Base-by-base conservation (phyloP, 148 eudicot genomes). In the Rhododendron williamsianum region DNA sequence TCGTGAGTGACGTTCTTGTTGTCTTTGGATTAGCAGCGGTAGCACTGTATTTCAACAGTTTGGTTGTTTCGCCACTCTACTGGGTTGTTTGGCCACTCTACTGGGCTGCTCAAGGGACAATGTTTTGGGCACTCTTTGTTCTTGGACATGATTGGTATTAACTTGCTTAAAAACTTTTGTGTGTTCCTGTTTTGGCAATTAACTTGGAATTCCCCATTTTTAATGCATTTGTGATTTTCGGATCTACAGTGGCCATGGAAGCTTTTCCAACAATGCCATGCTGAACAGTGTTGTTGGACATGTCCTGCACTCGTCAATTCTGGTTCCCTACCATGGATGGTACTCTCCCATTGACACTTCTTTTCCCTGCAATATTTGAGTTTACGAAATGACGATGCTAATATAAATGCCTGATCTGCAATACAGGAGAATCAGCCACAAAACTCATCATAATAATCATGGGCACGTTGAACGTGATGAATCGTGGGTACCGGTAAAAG, bases 91-190 rank as follows among this genome's bases (percentile, higher is more conserved):
- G 89, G 89, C 86, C 87, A 43, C 7, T 89, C 74, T 89, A 89
- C 74, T 89, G 90, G 90, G 84, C 33, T 81, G 87, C 89, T 21
- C 90, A 89, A 63, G 90, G 90, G 41, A 89, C 90, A 11, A 85
- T 89, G 90, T 89, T 89, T 63, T 89, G 90, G 90, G 90, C 90
- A 51, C 19, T 89, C 45, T 89, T 89, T 89, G 90, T 89, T 78
- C 90, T 89, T 82, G 90, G 90, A 38, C 90, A 89, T 87, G 90
- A 89, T 83, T 89, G 90, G 90, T 89, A 87, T 78, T 73, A 3
- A 80, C 33, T 52, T 56, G 23, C 18, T 78, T 54, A 46, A n/a
- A 30, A 16, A 27, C 27, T 71, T 12, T 0, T 8, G 38, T 2
- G 21, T 71, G 46, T 74, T 73, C n/a, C 63, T 86, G 76, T 67